Evolutionary conservation across 164 flowering plant genomes (phyloP).

Genomic region (Umbilicus rupestris): DNA sequence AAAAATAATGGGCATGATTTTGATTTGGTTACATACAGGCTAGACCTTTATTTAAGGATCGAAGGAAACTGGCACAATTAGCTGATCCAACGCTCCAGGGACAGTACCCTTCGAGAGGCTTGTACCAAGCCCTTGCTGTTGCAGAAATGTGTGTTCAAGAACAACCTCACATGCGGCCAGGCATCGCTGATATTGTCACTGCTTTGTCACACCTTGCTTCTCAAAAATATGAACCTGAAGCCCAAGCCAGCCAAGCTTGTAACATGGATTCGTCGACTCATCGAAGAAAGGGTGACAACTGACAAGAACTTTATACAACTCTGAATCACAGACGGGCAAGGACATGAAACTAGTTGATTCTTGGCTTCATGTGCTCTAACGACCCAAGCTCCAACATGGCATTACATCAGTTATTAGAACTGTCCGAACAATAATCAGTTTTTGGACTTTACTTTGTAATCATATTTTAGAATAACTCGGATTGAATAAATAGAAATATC

Average conservation of each 20-base stretch:
- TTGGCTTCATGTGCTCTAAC: no score
- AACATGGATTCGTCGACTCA: constrained; percentile 18
- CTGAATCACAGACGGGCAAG: not conserved
- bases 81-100: constrained; percentile 36
- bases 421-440: no score
- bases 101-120: constrained; percentile 27
- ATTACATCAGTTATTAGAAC: no score
- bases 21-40: constrained; percentile 24
- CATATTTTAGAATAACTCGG: no score
- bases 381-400: no score
- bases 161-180: constrained; percentile 30
- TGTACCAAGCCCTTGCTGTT: constrained; percentile 38
- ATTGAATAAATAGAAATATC: no score
- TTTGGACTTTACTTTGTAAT: no score
- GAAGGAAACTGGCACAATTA: constrained; percentile 23
- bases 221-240: constrained; percentile 21
- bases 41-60: constrained; percentile 32
- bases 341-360: not conserved
- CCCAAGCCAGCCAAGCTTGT: constrained; percentile 12
- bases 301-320: not conserved
- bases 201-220: constrained; percentile 29
- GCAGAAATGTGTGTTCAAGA: constrained; percentile 41
- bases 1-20: not conserved
- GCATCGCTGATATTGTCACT: constrained; percentile 29
- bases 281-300: constrained; percentile 14